Evolutionary conservation across 371 early-diverging fungal species (phyloP).

Genomic region (Mucor ambiguus): DNA sequence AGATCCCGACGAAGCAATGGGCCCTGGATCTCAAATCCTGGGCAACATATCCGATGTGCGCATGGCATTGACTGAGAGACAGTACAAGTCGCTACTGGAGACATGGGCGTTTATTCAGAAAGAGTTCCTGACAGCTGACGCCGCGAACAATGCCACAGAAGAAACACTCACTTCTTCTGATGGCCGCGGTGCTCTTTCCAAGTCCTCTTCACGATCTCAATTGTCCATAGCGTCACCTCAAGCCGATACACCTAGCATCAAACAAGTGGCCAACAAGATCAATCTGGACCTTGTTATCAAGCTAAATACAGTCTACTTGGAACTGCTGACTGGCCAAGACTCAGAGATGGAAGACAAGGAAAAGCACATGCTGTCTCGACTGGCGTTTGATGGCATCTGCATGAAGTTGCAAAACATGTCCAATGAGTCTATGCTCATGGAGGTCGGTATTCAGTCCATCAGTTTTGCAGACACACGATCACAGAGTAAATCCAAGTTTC

Average conservation of each 20-base stretch:
- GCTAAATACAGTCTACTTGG: constrained; percentile 30
- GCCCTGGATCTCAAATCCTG: constrained; percentile 58
- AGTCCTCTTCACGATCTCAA: background rate
- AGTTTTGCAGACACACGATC: constrained; percentile 81
- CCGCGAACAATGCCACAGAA: background rate
- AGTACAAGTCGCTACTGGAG: constrained; percentile 77
- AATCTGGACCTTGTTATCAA: constrained; percentile 28
- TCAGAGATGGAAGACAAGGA: constrained; percentile 22
- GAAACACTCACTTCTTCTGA: background rate
- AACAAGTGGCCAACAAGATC: background rate
- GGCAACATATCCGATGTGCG: constrained; percentile 79
- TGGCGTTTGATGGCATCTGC: constrained; percentile 57
- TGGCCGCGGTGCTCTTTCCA: background rate
- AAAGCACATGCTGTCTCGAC: constrained; percentile 43
- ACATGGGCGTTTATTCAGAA: constrained; percentile 60
- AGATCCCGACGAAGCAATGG: constrained; percentile 22
- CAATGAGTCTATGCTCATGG: constrained; percentile 72
- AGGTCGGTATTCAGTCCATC: constrained; percentile 73
- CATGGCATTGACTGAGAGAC: constrained; percentile 78
- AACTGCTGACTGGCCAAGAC: constrained; percentile 64
- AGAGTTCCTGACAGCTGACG: constrained; percentile 51
- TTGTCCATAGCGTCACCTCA: background rate
- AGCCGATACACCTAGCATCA: background rate
- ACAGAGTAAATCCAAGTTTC: constrained; percentile 74
- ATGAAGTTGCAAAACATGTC: constrained; percentile 68